phyloP scores from a whole-genome alignment of 139 green algal genomes.

The Diplosphaera chodatii region DNA sequence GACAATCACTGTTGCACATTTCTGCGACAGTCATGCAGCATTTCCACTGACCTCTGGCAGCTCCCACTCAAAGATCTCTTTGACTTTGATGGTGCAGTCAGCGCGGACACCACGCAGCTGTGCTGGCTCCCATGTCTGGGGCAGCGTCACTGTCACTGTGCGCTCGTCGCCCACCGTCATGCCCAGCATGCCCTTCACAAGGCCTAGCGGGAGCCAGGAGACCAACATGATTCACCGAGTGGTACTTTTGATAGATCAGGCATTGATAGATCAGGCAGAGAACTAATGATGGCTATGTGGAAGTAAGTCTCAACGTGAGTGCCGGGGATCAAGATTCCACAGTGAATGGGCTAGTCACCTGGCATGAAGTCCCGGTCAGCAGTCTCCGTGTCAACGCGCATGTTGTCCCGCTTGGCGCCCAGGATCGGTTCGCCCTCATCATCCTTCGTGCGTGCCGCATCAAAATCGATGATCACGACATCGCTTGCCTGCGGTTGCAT shows the following conservation, averaged over 20 bases:
- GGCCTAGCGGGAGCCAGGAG: neutral
- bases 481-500: constrained; percentile 40
- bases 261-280: too few relatives aligned
- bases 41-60: too few relatives aligned
- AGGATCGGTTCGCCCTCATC: constrained; percentile 18
- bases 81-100: constrained; percentile 26
- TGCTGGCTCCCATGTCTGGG: constrained; percentile 18
- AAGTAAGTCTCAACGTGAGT: too few relatives aligned
- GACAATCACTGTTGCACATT: too few relatives aligned
- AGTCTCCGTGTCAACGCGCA: constrained; percentile 42
- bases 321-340: too few relatives aligned
- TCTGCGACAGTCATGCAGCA: too few relatives aligned
- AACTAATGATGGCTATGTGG: too few relatives aligned
- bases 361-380: constrained; percentile 37
- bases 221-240: too few relatives aligned
- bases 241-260: too few relatives aligned
- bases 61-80: constrained; percentile 44
- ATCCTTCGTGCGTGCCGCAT: constrained; percentile 4
- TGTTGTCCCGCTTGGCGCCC: constrained; percentile 13
- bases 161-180: constrained; percentile 36
- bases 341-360: too few relatives aligned
- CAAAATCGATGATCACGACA: constrained; percentile 38
- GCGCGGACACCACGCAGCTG: constrained; percentile 22
- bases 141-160: constrained; percentile 19
- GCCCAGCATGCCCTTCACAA: constrained; percentile 24